Evolutionary conservation across 192 early-diverging fungal genomes (phyloP).

Genomic region (Backusella westeae): DNA sequence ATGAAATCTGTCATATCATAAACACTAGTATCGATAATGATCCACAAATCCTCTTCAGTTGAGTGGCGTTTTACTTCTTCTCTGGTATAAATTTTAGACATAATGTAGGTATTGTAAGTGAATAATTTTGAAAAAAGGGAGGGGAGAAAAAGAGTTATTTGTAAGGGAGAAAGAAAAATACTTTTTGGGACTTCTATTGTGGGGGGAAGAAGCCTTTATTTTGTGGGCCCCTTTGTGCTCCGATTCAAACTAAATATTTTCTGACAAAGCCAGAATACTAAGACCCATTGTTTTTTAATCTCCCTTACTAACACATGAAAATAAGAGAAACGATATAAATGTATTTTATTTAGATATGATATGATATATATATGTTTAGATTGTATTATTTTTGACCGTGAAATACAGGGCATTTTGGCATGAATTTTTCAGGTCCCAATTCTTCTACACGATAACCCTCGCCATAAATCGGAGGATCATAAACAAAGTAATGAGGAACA

Average conservation of each 20-base stretch:
- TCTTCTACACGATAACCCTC: constrained; percentile 40
- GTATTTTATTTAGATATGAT: background rate
- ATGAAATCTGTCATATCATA: constrained; percentile 60
- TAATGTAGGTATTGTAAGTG: background rate
- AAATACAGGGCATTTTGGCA: constrained; percentile 33
- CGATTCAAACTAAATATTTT: constrained; percentile 1
- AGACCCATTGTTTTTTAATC: constrained; percentile 2
- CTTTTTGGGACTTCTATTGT: background rate
- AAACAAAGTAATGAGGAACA: constrained; percentile 37
- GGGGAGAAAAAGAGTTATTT: background rate
- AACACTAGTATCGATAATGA: constrained; percentile 59
- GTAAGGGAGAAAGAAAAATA: background rate
- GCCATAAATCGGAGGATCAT: constrained; percentile 24
- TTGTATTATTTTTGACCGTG: background rate
- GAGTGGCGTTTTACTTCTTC: constrained; percentile 36
- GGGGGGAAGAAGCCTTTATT: background rate
- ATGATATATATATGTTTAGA: background rate
- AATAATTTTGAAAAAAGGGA: background rate
- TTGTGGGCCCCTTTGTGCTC: background rate
- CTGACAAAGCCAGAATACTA: background rate
- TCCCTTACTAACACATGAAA: background rate
- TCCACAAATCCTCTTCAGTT: constrained; percentile 43
- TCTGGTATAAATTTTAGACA: background rate
- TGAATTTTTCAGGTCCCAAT: constrained; percentile 38
- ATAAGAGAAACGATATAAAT: background rate